Base-by-base conservation (phyloP, 208 protist species). In the Tritrichomonas foetus region DNA sequence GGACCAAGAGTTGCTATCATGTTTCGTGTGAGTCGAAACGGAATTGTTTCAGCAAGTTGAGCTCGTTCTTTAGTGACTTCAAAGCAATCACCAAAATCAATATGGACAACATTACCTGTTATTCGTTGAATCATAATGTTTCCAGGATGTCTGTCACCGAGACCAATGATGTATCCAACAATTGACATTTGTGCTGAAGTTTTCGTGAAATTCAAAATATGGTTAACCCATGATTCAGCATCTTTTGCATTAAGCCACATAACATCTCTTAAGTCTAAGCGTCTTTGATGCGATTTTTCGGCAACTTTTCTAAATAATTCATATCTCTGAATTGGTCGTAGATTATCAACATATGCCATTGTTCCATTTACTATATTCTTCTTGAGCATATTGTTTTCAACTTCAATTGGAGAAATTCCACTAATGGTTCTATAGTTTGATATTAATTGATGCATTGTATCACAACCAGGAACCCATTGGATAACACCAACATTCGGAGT, bases 11-110 rank as follows among this genome's bases (percentile, higher is more conserved):
- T 44, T 47, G 33, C 27, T 11, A 72, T 33, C 5, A 93, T 93
- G 14, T 41, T 93, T 30, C 89, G 25, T 9, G 89, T 93, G 0
- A 93, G 47, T 72, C 89, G 39, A 64, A 93, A 93, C n/a, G 89
- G 89, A 93, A 93, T 69, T 8, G 3, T 44, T 33, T 93, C 89
- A 1, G 89, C 55, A 41, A 94, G 41, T 66, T 78, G 55, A 30
- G 49, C 69, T 61, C 93, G 2, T 33, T 94, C n/a, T 16, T 80
- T 95, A 50, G 93, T 93, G 0, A 94, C 93, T 75, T 95, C 94
- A 41, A 95, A 95, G 30, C 94, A 95, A 41, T 94, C 89, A 50
- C 57, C 57, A 25, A 72, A 93, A 93, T 93, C 89, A n/a, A 93
- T 93, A 36, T 93, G 89, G 47, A 93, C 55, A 14, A 93, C 89